Base-by-base conservation (phyloP, 2,329 filamentous ascomycete species). In the Rutstroemia sp. region DNA sequence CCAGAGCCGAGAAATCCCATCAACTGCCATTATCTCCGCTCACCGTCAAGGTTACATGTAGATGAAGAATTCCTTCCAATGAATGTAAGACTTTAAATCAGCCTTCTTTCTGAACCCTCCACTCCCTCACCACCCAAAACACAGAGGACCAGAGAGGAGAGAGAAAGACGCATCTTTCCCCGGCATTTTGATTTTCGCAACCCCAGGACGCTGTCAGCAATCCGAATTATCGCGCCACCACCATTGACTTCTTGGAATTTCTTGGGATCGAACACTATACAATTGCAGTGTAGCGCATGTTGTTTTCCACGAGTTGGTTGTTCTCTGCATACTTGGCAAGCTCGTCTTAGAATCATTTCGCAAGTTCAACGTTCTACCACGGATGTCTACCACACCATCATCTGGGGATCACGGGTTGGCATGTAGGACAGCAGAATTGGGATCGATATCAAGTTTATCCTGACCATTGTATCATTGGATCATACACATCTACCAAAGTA, bases 401-500 rank as follows among this genome's bases (percentile, higher is more conserved):
- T 51, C 45, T 51, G 41, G 56, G 44, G 54, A 64, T 62, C 59
- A 61, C 57, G 60, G 57, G 60, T 51, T 62, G 57, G 58, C 54
- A 62, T 65, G 66, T 65, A 64, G 57, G 52, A 63, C 53, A 61
- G 51, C 57, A 48, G 47, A 53, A 52, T 55, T 48, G 41, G 60
- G 48, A 57, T 51, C 61, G 55, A 62, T 53, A 62, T 47, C 57
- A 16, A 55, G 54, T 58, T 50, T 56, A 54, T 58, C 59, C 59
- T 58, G 57, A 58, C 51, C 42, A 48, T 61, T 45, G 59, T 53
- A 57, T 52, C 16, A 42, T 39, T 34, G 37, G 34, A 10, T 17
- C 25, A 10, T 21, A 54, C 21, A 48, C 21, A 48, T 14, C 41
- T 17, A 17, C 21, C 19, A 47, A 30, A 10, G 27, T 30, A 8